A percentile compares a stretch with the other conserved stretches of the same genome.
phyloP scores from a whole-genome alignment of 768 basidiomycete genomes.

The Pisolithus microcarpus region DNA sequence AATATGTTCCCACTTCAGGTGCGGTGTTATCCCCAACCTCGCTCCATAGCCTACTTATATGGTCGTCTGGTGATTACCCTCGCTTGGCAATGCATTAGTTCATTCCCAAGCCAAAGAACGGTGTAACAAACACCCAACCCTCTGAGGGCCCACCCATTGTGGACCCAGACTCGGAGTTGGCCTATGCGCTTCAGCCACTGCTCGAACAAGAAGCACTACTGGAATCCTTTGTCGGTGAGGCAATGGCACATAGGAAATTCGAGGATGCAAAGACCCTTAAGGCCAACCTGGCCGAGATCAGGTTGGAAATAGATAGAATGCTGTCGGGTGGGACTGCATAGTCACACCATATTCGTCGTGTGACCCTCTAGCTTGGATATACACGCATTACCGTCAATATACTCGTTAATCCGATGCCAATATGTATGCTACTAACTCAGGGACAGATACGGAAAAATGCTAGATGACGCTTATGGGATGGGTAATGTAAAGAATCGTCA shows the following conservation, averaged over 20 bases:
- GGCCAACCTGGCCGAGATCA: constrained; percentile 73
- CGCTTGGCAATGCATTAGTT: constrained; percentile 24
- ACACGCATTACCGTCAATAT: constrained; percentile 2
- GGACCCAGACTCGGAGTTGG: constrained; percentile 64
- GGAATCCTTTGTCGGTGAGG: constrained; percentile 86
- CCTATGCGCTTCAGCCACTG: constrained; percentile 73
- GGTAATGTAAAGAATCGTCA: constrained; percentile 17
- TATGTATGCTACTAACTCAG: not conserved
- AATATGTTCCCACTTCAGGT: constrained; percentile 64
- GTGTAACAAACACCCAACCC: constrained; percentile 8
- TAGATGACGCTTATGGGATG: constrained; percentile 22
- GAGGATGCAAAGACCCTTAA: constrained; percentile 89
- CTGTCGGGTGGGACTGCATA: constrained; percentile 28
- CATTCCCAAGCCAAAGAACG: constrained; percentile 43
- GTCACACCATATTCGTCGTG: not conserved
- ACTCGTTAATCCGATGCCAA: constrained; percentile 1
- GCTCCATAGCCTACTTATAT: not conserved
- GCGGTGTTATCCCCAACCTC: not conserved
- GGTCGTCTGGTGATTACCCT: not conserved
- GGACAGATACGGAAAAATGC: constrained; percentile 7
- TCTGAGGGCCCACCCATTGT: constrained; percentile 25
- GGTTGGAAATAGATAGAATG: constrained; percentile 73
- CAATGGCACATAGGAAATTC: constrained; percentile 85
- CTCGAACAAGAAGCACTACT: constrained; percentile 92
- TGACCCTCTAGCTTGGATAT: not conserved